Base-by-base conservation (phyloP, 2,329 filamentous ascomycete species). In the Lomentospora prolificans region DNA sequence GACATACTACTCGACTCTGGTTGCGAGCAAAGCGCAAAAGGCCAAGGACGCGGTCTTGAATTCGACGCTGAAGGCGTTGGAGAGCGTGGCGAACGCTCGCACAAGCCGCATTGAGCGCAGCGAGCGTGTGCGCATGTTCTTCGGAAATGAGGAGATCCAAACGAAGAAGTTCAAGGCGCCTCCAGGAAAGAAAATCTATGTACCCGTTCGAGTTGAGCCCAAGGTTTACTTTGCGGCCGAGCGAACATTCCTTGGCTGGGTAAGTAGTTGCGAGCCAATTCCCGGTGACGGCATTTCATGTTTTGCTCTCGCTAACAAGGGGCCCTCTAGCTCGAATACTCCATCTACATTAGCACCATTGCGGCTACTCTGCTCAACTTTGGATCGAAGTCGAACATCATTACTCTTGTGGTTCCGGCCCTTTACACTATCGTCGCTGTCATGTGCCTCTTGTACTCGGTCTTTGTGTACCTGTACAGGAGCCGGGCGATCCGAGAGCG, bases 161-260 rank as follows among this genome's bases (percentile, higher is more conserved):
- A 75, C 69, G 28, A 80, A 77, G 68, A 77, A 72, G 62, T 82
- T 90, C 73, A 85, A 83, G 67, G 87, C 88, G 7, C 88, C 88
- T 10, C 85, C 82, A 68, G 88, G 88, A 55, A 92, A 91, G 81
- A 89, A 89, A 69, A 97, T 99, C 58, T 92, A 97, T 65, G 94
- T 99, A 24, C 92, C 92, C 12, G 86, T 97, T 56, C 85, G 94
- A 51, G 91, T 99, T 31, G 94, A 99, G 70, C 94, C 94, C 31
- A 99, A 99, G 73, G 94, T 99, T 53, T 96, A 90, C 70, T 96
- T 99, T 67, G 94, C 94, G 22, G 91, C 90, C 1, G 94, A 99
- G 71, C 83, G 94, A 61, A 99, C 94, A 1, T 99, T 96, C 72
- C 79, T 99, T 57, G 89, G 90, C 60, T 99, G 94, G 90, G 85